A percentile compares a stretch with the other conserved stretches of the same genome.
phyloP scores from a whole-genome alignment of 176 grass and related monocot genomes.

The Rhipidocladum racemiflorum region DNA sequence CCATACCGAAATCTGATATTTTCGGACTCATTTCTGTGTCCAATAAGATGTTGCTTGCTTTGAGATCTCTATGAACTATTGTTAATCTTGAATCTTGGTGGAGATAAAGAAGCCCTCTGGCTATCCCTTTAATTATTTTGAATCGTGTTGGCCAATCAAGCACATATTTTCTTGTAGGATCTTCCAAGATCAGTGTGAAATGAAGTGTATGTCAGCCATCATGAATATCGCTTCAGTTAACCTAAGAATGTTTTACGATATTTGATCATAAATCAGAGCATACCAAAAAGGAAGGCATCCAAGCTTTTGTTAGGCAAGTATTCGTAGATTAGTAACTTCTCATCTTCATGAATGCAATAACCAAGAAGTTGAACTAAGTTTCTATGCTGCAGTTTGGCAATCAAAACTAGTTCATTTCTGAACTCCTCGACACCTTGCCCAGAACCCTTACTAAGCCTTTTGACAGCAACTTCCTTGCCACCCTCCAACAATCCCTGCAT shows the following conservation, averaged over 20 bases:
- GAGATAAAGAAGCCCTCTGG: constrained; percentile 54
- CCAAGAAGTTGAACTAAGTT: constrained; percentile 36
- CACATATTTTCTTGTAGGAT: constrained; percentile 9
- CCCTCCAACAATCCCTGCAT: constrained; percentile 21
- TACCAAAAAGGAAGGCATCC: constrained; percentile 37
- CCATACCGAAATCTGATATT: constrained; percentile 68
- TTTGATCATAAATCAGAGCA: neutral
- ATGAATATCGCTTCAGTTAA: neutral
- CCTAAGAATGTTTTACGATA: neutral
- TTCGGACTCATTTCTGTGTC: constrained; percentile 44
- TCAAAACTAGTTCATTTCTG: constrained; percentile 43
- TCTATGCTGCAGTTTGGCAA: constrained; percentile 45
- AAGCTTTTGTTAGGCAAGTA: constrained; percentile 33
- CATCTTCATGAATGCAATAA: constrained; percentile 32
- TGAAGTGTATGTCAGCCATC: neutral
- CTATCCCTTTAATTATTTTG: constrained; percentile 48
- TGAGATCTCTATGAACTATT: constrained; percentile 51
- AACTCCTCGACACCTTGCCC: constrained; percentile 48
- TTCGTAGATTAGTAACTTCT: constrained; percentile 35
- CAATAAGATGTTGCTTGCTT: constrained; percentile 54
- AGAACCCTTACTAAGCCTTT: constrained; percentile 49
- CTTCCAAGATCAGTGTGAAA: constrained; percentile 25
- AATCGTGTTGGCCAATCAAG: constrained; percentile 45
- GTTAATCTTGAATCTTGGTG: constrained; percentile 62
- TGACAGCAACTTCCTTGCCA: constrained; percentile 40